Evolutionary conservation across 73 alveolate genomes (phyloP).

Genomic region (Paramecium primaurelia): DNA sequence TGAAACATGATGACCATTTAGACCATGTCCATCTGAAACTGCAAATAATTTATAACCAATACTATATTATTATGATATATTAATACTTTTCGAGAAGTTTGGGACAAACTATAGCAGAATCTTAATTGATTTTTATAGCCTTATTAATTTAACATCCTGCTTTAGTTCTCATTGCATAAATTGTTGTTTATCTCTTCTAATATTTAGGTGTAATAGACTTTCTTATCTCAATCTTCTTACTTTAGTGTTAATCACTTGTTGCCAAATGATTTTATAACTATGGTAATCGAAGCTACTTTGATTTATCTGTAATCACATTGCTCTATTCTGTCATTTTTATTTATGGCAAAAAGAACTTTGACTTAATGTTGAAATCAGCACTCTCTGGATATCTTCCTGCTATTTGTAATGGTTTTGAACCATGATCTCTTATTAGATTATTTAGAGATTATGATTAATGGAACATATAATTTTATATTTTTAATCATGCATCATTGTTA

Average conservation of each 20-base stretch:
- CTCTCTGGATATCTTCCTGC: conserved; percentile 1
- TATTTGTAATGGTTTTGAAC: background rate
- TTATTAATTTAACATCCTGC: conserved; percentile 38
- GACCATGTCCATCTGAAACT: conserved; percentile 98
- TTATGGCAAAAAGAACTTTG: background rate
- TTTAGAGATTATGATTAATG: background rate
- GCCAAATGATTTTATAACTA: background rate
- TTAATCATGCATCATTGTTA: conserved; percentile 82
- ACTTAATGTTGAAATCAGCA: background rate
- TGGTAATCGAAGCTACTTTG: background rate
- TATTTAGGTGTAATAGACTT: background rate
- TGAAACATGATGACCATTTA: conserved; percentile 89
- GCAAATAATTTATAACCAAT: conserved; percentile 65
- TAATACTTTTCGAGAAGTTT: background rate
- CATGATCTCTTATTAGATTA: background rate
- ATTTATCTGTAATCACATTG: background rate
- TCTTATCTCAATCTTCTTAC: background rate
- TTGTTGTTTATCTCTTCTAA: background rate
- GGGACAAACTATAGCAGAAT: background rate
- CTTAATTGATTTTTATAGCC: background rate
- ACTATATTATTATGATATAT: background rate
- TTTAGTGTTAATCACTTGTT: background rate
- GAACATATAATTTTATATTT: background rate
- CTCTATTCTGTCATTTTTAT: background rate
- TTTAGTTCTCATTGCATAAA: conserved; percentile 33